Evolutionary conservation across 306 rosid species (phyloP), one percentile per base, ranked within the genome.

Genomic region (Casuarina cunninghamiana): DNA sequence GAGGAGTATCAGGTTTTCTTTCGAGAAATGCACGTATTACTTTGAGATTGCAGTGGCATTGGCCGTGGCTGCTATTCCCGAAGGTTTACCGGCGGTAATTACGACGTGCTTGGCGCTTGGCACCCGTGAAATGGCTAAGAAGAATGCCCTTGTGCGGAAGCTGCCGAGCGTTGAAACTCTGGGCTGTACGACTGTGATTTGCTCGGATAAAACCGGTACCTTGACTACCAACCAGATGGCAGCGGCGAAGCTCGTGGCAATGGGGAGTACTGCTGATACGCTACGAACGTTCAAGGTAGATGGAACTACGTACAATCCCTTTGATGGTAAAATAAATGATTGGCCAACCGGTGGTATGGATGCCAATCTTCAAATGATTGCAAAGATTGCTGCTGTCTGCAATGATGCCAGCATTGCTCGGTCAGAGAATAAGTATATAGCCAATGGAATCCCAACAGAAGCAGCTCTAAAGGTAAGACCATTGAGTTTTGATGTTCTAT

Each of bases 361-460:
- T 85, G 80, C 89, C 41, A 91, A 91, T 79, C 91, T 91, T 85
- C 85, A 91, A 77, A 90, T 38, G 77, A 81, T 91, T 21, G 97
- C 93, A 2, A 91, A 88, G 84, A 86, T 90, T 10, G 90, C 93
- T 42, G 91, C 94, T 1, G 54, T 90, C 35, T 91, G 97, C 79
- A 91, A 90, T 71, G 97, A 91, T 79, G 88, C 97, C 15, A 89
- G 87, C 10, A 74, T 91, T 37, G 4, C 86, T 5, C 93, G 84
- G 72, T 48, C 91, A 9, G 97, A 84, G 50, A 81, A 80, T 26
- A 85, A 91, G 81, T 85, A 83, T 76, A 82, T 88, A 0, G 87
- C 93, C 55, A 79, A 84, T 76, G 97, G 97, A 81, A 82, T 91
- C 80, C 97, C 97, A 32, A 91, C 97, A 48, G 97, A 91, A 75